Evolutionary conservation across 352 stramenopile genomes (phyloP), one percentile per base, ranked within the genome.

Genomic region (Globisporangium orthogonon): DNA sequence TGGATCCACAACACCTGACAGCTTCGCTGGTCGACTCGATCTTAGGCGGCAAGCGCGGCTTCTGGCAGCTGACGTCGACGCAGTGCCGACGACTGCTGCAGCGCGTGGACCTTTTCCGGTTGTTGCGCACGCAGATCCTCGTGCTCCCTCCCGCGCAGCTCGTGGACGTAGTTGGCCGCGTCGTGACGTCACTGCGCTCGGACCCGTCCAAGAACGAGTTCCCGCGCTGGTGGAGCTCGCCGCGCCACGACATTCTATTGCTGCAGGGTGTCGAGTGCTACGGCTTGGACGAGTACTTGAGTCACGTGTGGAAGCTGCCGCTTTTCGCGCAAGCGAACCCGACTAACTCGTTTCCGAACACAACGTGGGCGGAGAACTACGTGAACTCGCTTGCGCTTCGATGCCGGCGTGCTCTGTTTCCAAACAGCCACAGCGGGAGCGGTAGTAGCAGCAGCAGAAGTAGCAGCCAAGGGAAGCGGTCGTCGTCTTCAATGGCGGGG

Each of bases 211-310:
- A 52, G 2, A 51, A 55, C 23, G 52, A 73, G 13, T 89, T 78
- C 50, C 86, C 86, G 47, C 17, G 35, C 40, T 95, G 86, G 86
- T 95, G 86, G 86, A 77, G 59, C 52, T 81, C 70, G 30, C 86
- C 86, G 9, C 70, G 73, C 10, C 82, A 89, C 56, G 86, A 95
- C 45, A 86, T 91, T 57, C 47, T 91, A 55, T 64, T 95, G 53
- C 65, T 94, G 35, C 86, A 93, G 62, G 84, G 78, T 46, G 77
- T 94, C 18, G 86, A 94, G 55, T 89, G 76, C 58, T 91, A 86
- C 59, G 86, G 86, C 10, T 62, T 95, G 39, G 86, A 93, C 52
- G 71, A 91, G 40, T 71, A 87, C 47, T 45, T 94, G 11, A 50
- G 49, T 5, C 59, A 82, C 9, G 76, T 94, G 31, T 95, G 86